Evolutionary conservation across 1,284 basidiomycete genomes (phyloP), one percentile per base, ranked within the genome.

Genomic region (Austropuccinia psidii): DNA sequence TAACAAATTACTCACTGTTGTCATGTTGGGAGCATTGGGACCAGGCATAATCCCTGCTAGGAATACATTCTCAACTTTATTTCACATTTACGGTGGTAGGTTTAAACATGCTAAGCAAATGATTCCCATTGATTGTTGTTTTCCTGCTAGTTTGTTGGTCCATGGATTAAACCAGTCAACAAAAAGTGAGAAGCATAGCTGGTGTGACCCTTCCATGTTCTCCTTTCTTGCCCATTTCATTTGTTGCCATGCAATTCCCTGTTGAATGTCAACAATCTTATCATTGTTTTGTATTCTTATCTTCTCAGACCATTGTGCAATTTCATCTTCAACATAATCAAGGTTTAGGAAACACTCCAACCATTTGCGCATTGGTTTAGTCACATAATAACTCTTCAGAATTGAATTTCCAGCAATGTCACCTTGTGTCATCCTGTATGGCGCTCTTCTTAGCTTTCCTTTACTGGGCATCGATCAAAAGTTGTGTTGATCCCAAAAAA

Each of bases 121-220:
- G 8, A 55, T 27, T 1, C 67, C 67, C 37, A 69, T n/a, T 0
- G 54, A 69, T 55, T 41, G 19, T 6, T 57, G 52, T 7, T 55
- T 57, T 24, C 67, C 67, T n/a, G 29, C 41, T n/a, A 33, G 19
- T 37, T 69, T 69, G 54, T 69, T 69, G 13, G 52, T 54, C n/a
- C 35, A 29, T 4, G 39, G 67, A 35, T 69, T 69, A 29, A 69
- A 69, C 67, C 67, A 69, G 27, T 69, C 54, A 31, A 58, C 27
- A 49, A 58, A 58, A 17, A 69, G 41, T 2, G 67, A 69, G 35
- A 69, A 58, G 24, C 58, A 37, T 15, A 70, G 33, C 5, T 47
- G 9, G 17, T 50, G 24, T 5, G 62, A n/a, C n/a, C n/a, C n/a
- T n/a, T 27, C 5, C 19, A 19, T 1, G 13, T 41, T 9, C 21